phyloP scores from a whole-genome alignment of 139 green algal species.

The Penium margaritaceum region DNA sequence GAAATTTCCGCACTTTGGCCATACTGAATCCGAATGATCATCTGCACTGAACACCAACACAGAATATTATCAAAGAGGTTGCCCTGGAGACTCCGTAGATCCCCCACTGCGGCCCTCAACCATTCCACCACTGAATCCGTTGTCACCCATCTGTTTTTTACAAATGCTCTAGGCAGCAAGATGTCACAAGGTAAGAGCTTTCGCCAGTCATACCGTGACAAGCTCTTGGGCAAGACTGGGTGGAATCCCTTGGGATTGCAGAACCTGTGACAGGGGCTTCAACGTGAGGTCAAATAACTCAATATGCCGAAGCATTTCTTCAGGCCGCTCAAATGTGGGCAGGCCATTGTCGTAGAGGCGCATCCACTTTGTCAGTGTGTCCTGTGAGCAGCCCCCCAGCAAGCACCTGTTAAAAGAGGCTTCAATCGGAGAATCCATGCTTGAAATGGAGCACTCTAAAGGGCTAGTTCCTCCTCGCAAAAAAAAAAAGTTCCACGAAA shows the following conservation, averaged over 20 bases:
- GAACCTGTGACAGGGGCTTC: constrained; percentile 6
- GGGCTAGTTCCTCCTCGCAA: too few relatives aligned
- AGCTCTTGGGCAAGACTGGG: constrained; percentile 34
- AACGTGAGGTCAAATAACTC: constrained; percentile 26
- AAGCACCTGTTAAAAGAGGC: too few relatives aligned
- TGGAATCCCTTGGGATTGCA: constrained; percentile 13
- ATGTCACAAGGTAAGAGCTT: neutral
- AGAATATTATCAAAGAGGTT: neutral
- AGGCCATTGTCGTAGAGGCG: constrained; percentile 23
- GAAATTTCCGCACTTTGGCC: constrained; percentile 20
- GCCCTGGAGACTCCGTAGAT: too few relatives aligned
- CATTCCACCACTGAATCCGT: neutral
- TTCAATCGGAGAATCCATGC: too few relatives aligned
- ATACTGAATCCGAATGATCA: constrained; percentile 37
- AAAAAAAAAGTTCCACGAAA: too few relatives aligned
- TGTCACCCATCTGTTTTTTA: neutral
- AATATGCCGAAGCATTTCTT: constrained; percentile 16
- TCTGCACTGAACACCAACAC: constrained; percentile 10
- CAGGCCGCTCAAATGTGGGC: neutral
- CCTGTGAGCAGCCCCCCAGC: too few relatives aligned
- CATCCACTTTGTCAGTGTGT: constrained; percentile 4
- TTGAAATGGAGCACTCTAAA: too few relatives aligned
- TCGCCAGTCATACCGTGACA: constrained; percentile 22
- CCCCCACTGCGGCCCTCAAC: neutral
- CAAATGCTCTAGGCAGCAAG: neutral